Evolutionary conservation across 371 early-diverging fungal species (phyloP).

Genomic region (Mortierella sp.): DNA sequence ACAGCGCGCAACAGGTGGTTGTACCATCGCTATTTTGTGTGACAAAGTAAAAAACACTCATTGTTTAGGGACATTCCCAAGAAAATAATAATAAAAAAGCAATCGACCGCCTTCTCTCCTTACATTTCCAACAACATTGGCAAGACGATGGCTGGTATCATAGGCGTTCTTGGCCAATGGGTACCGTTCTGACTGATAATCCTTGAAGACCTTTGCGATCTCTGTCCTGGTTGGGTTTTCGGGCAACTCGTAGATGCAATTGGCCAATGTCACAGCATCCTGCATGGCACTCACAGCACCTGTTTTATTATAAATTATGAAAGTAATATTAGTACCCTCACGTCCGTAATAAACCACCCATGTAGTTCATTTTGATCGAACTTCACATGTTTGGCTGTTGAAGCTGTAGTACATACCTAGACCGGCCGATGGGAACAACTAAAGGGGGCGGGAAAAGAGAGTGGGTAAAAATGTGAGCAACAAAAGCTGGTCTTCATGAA

Average conservation of each 20-base stretch:
- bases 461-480: not conserved
- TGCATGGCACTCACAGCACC: constrained; percentile 47
- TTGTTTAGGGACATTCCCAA: no score
- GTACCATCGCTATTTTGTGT: constrained; percentile 1
- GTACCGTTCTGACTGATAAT: constrained; percentile 32
- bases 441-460: not conserved
- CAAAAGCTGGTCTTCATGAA: no score
- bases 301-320: not conserved
- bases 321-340: not conserved
- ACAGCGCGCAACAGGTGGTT: constrained; percentile 6
- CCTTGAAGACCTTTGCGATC: constrained; percentile 21
- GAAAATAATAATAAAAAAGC: no score
- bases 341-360: no score
- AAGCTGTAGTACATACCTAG: constrained; percentile 3
- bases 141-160: constrained; percentile 18
- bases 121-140: not conserved
- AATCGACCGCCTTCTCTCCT: no score
- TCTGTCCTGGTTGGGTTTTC: constrained; percentile 9
- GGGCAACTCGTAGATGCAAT: constrained; percentile 24
- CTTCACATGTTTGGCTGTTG: not conserved
- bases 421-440: constrained; percentile 35
- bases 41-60: not conserved
- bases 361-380: no score
- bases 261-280: constrained; percentile 36
- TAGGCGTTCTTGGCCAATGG: constrained; percentile 25